Conservation (phyloP, 495 filamentous ascomycete genomes). For the Paragyromitra xinjiangensis region DNA sequence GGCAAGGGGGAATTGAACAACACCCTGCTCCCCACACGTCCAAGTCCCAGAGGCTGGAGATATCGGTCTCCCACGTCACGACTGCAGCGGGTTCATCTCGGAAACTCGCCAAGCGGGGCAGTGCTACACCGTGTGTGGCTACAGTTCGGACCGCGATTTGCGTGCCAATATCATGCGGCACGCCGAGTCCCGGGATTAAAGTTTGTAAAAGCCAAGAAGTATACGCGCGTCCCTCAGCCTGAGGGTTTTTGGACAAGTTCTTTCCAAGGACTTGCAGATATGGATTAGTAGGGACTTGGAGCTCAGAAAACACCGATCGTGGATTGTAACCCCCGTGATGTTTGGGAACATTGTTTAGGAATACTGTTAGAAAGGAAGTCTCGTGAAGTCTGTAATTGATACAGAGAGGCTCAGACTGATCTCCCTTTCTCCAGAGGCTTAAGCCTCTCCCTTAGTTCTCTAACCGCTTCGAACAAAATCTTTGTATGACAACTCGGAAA, state of each 20-base stretch:
- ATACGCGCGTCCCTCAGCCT: constrained; percentile 36
- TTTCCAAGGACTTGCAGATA: neutral
- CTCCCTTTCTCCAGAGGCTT: neutral
- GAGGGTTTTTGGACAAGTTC: neutral
- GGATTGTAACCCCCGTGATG: neutral
- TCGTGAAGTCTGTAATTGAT: neutral
- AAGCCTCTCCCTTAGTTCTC: neutral
- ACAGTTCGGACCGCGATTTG: constrained; percentile 14
- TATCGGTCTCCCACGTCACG: constrained; percentile 2
- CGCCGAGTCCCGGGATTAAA: constrained; percentile 18
- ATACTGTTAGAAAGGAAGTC: neutral
- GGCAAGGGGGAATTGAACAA: neutral
- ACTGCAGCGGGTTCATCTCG: constrained; percentile 1
- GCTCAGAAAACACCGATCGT: neutral
- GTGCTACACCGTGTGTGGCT: constrained; percentile 11
- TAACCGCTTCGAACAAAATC: neutral
- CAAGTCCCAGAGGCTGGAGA: neutral
- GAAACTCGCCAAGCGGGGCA: constrained; percentile 20
- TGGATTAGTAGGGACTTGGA: neutral
- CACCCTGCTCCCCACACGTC: neutral
- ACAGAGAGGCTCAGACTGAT: neutral
- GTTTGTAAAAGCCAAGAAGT: constrained; percentile 20
- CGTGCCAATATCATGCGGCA: constrained; percentile 16
- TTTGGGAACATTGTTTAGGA: neutral
- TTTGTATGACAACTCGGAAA: constrained; percentile 3